These are phyloP conservation scores for Hirschfeldia incana DNA, from an alignment of 345 rosid genomes.

Conservation along the genomic window DNA sequence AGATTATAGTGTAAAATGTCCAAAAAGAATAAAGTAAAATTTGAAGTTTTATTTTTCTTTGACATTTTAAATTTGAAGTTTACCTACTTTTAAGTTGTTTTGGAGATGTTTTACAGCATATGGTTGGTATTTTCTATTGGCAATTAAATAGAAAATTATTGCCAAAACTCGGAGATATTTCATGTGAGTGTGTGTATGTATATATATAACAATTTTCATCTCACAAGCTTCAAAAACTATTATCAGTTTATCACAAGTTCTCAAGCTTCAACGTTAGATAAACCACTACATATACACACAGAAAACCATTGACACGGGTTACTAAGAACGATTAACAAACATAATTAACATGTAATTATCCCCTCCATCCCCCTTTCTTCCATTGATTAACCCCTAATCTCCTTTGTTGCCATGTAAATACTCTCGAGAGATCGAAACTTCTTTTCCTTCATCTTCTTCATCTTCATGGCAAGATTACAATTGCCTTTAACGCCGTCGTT, in stretches of 20 bases:
- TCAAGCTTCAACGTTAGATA: conserved; percentile 20
- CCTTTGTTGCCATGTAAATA: conserved; percentile 32
- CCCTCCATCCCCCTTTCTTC: not conserved
- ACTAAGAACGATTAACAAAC: not conserved
- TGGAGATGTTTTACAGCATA: no score
- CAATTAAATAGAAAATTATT: no score
- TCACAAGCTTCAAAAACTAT: conserved; percentile 15
- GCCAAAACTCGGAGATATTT: conserved; percentile 6
- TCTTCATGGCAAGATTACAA: not conserved
- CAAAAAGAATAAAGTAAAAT: no score
- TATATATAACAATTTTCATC: conserved; percentile 11
- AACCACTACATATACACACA: conserved; percentile 4
- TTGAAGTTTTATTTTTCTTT: no score
- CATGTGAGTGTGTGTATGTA: not conserved
- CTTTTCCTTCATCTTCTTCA: conserved; percentile 28
- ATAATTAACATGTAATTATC: not conserved
- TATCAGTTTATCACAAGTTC: not conserved
- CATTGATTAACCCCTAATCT: conserved; percentile 24
- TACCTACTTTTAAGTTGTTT: no score
- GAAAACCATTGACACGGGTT: not conserved
- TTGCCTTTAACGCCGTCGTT: conserved; percentile 21
- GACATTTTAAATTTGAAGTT: no score
- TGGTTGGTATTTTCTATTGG: no score
- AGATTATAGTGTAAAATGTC: no score
- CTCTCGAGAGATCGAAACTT: conserved; percentile 41